These are phyloP conservation scores for Apiotrichum gracile DNA, from an alignment of 1,284 basidiomycete genomes.

Conservation along the genomic window DNA sequence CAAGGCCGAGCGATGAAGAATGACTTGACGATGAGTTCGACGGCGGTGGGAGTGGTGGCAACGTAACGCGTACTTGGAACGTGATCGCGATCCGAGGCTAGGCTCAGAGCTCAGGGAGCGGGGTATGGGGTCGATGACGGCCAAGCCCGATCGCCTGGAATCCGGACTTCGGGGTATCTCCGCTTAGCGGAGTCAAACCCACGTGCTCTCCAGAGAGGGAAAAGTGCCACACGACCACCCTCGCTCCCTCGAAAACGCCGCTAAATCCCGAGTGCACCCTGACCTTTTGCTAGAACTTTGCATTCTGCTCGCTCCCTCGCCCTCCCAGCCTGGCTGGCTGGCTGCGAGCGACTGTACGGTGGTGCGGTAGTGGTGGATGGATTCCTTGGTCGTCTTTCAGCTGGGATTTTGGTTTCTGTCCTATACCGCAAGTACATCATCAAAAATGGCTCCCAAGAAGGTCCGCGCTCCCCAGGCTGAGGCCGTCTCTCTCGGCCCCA, in stretches of 20 bases:
- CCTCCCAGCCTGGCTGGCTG: background rate
- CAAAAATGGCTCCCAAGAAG: conserved; percentile 45
- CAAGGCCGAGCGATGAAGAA: too few relatives aligned
- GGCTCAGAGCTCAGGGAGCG: too few relatives aligned
- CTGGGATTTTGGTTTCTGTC: background rate
- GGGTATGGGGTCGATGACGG: too few relatives aligned
- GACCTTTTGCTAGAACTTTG: background rate
- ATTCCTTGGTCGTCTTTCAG: background rate
- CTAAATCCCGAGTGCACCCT: background rate
- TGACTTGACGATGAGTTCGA: background rate
- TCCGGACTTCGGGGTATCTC: too few relatives aligned
- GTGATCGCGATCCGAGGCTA: too few relatives aligned
- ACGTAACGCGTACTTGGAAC: too few relatives aligned
- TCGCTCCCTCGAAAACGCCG: background rate
- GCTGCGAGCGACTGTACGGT: too few relatives aligned
- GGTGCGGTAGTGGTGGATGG: too few relatives aligned
- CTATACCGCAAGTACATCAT: background rate
- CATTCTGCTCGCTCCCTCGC: background rate
- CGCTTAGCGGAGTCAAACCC: too few relatives aligned
- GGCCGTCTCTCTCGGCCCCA: conserved; percentile 82
- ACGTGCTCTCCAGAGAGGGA: background rate
- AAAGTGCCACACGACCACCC: background rate
- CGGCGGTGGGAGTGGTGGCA: background rate
- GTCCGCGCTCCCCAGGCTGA: conserved; percentile 60
- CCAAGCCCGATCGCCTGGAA: too few relatives aligned